These are phyloP conservation scores for Penicillium alfredii DNA, from an alignment of 495 filamentous ascomycete species.

Conservation along the genomic window DNA sequence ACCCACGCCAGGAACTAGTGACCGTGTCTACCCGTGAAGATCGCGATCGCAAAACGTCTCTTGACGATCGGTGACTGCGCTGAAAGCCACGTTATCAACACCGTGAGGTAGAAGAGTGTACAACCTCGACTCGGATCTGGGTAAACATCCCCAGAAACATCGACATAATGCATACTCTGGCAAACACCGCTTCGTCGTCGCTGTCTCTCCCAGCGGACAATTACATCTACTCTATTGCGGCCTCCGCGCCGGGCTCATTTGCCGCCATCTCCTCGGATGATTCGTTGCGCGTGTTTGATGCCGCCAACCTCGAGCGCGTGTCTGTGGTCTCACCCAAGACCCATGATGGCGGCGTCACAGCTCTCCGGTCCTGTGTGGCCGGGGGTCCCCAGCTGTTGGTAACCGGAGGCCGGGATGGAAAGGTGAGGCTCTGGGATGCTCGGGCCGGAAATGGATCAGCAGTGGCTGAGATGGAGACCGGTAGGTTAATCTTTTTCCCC, in stretches of 20 bases:
- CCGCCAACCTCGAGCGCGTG: slow-evolving; percentile 29
- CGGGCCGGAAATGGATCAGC: slow-evolving; percentile 25
- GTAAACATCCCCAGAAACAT: no score
- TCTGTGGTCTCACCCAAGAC: slow-evolving; percentile 27
- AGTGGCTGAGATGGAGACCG: slow-evolving; percentile 34
- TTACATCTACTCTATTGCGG: slow-evolving; percentile 48
- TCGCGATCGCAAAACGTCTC: no score
- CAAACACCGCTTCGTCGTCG: slow-evolving; percentile 34
- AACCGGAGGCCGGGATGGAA: slow-evolving; percentile 47
- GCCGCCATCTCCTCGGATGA: slow-evolving; percentile 54
- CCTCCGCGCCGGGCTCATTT: slow-evolving; percentile 28
- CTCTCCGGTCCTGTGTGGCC: slow-evolving; percentile 30
- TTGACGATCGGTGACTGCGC: no score
- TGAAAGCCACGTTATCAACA: no score
- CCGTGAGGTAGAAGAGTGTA: no score
- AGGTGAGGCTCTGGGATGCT: slow-evolving; percentile 44
- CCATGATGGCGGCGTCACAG: slow-evolving; percentile 42
- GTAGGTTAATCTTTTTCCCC: slow-evolving; percentile 24
- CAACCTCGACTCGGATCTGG: no score
- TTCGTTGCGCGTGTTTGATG: slow-evolving; percentile 47
- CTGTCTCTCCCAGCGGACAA: slow-evolving; percentile 41
- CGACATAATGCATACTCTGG: slow-evolving; percentile 39
- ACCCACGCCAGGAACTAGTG: no score
- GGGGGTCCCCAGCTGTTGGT: slow-evolving; percentile 27
- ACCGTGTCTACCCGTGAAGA: no score